These are phyloP conservation scores for Myrica gale DNA, from an alignment of 306 rosid genomes.

Conservation along the genomic window DNA sequence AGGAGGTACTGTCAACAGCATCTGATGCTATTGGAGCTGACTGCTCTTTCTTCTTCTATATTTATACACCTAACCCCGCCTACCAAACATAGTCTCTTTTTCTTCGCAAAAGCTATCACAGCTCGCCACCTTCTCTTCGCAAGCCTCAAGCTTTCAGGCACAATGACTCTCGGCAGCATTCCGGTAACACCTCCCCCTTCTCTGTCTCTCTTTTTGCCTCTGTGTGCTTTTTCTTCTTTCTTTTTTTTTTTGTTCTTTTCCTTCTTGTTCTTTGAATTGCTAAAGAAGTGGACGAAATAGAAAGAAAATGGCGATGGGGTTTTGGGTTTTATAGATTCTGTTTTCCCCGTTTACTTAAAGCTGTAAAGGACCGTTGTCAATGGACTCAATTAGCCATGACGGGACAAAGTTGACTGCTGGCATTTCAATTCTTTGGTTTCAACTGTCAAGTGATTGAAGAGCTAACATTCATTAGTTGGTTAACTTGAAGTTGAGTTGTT, in stretches of 20 bases:
- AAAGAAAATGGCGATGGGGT: not conserved
- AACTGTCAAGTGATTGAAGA: not conserved
- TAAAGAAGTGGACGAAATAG: not conserved
- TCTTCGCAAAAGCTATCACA: not conserved
- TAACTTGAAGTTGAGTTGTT: not conserved
- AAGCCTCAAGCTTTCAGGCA: not conserved
- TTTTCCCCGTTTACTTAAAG: not conserved
- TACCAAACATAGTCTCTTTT: slow-evolving; percentile 11
- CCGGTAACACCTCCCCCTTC: slow-evolving; percentile 21
- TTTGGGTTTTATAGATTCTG: not conserved
- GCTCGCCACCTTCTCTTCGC: slow-evolving; percentile 4
- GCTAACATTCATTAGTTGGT: not conserved
- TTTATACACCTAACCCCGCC: slow-evolving; percentile 12
- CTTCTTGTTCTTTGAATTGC: not conserved
- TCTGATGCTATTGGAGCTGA: not conserved
- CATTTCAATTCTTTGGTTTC: not conserved
- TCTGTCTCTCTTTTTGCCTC: not conserved
- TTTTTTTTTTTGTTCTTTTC: not conserved
- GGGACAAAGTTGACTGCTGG: not conserved
- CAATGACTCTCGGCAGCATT: slow-evolving; percentile 32
- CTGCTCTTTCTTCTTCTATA: not conserved
- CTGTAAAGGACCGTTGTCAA: not conserved
- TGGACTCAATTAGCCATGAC: not conserved
- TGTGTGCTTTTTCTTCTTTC: not conserved
- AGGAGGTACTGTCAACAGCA: not conserved